A percentile compares a stretch with the other conserved stretches of the same genome.
phyloP scores from a whole-genome alignment of 2,329 filamentous ascomycete genomes.

The Mariannaea elegans region DNA sequence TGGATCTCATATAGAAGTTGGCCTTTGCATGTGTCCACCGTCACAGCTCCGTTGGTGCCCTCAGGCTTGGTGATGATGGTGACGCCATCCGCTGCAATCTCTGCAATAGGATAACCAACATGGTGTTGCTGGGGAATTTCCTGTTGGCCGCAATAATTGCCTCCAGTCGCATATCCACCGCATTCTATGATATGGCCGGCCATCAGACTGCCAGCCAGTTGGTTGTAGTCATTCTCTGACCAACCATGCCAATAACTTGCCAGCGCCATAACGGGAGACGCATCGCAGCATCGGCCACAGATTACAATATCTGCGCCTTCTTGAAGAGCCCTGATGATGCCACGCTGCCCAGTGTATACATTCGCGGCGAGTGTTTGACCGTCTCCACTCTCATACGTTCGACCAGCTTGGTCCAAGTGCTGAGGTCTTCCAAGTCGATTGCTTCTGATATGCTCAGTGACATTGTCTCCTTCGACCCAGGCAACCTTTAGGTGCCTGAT shows the following conservation, averaged over 20 bases:
- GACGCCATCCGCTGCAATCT: slow-evolving; percentile 55
- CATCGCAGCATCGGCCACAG: slow-evolving; percentile 54
- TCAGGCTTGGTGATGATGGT: slow-evolving; percentile 60
- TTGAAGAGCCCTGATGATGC: slow-evolving; percentile 49
- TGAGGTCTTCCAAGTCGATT: slow-evolving; percentile 25
- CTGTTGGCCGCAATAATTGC: slow-evolving; percentile 58
- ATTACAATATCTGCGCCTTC: slow-evolving; percentile 53
- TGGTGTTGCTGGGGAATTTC: slow-evolving; percentile 31
- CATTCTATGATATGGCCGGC: slow-evolving; percentile 62
- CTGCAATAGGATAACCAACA: slow-evolving; percentile 57
- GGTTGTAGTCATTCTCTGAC: slow-evolving; percentile 53
- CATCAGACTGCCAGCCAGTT: slow-evolving; percentile 56
- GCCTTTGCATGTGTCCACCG: slow-evolving; percentile 39
- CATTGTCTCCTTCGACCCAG: slow-evolving; percentile 51
- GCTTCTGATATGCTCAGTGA: slow-evolving; percentile 41
- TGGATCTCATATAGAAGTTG: slow-evolving; percentile 56
- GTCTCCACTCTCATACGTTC: slow-evolving; percentile 3
- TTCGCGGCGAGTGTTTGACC: slow-evolving; percentile 44
- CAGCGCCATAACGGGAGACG: slow-evolving; percentile 59
- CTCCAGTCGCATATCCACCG: slow-evolving; percentile 59
- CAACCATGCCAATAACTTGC: slow-evolving; percentile 62
- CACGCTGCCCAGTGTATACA: slow-evolving; percentile 60
- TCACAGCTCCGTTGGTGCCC: slow-evolving; percentile 52
- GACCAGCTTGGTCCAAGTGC: slow-evolving; percentile 25
- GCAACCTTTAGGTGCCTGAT: slow-evolving; percentile 45